A percentile compares a stretch with the other conserved stretches of the same genome.
Conservation (phyloP, 306 rosid genomes). For the Quercus mongolica region DNA sequence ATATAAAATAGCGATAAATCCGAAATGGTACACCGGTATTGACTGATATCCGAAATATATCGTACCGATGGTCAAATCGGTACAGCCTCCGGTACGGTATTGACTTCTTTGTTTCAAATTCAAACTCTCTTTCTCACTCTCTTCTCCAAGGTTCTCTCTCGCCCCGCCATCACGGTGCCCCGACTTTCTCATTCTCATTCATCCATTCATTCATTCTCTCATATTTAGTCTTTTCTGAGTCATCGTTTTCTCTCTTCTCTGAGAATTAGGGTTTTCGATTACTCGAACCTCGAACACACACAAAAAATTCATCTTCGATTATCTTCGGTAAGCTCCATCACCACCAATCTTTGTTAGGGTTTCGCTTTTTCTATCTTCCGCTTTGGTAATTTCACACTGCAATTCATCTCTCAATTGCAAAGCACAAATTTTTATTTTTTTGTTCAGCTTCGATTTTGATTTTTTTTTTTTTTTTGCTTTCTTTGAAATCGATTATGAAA, state of each 20-base stretch:
- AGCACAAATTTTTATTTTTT: neutral
- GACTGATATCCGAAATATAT: too few relatives aligned
- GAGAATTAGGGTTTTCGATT: constrained; percentile 33
- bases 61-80: too few relatives aligned
- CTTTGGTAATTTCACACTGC: neutral
- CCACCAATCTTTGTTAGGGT: neutral
- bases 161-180: too few relatives aligned
- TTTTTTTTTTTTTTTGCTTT: neutral
- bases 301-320: neutral
- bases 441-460: neutral
- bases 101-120: too few relatives aligned
- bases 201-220: neutral
- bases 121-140: too few relatives aligned
- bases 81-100: too few relatives aligned
- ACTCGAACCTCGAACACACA: neutral
- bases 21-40: too few relatives aligned
- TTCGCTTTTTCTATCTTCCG: neutral
- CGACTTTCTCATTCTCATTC: too few relatives aligned
- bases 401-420: neutral
- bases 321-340: neutral
- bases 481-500: neutral
- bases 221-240: neutral
- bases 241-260: neutral
- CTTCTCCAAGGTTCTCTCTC: too few relatives aligned
- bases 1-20: too few relatives aligned